Conservation (phyloP, 1,139 yeast species). For the Ogataea hybrid region DNA sequence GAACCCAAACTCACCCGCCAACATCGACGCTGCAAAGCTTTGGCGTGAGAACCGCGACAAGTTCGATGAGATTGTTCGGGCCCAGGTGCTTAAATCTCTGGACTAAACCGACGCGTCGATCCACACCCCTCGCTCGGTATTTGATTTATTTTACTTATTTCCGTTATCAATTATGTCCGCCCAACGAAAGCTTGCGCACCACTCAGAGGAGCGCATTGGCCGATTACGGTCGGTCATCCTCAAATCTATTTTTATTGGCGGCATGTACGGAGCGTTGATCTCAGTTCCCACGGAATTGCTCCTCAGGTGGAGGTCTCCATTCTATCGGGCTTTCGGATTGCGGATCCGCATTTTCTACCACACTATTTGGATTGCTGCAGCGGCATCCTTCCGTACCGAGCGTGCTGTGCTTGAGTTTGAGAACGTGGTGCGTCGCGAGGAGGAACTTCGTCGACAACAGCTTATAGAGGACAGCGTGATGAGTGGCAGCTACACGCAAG, state of each 20-base stretch:
- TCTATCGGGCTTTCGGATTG: conserved; percentile 34
- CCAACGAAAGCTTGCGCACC: conserved; percentile 20
- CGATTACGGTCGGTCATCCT: conserved; percentile 28
- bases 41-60: conserved; percentile 83
- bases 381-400: conserved; percentile 34
- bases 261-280: conserved; percentile 34
- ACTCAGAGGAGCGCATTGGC: conserved; percentile 25
- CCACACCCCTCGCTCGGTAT: background rate
- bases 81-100: conserved; percentile 63
- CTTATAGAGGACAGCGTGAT: conserved; percentile 32
- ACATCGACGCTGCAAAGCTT: conserved; percentile 91
- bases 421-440: conserved; percentile 29
- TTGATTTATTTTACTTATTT: background rate
- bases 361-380: conserved; percentile 35
- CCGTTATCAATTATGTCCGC: conserved; percentile 5
- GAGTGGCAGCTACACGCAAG: conserved; percentile 32
- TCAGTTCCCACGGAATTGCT: conserved; percentile 34
- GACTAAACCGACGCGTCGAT: conserved; percentile 40
- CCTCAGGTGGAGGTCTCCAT: conserved; percentile 34
- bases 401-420: conserved; percentile 33
- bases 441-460: conserved; percentile 29
- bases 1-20: conserved; percentile 94
- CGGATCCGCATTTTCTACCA: conserved; percentile 35
- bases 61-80: conserved; percentile 62
- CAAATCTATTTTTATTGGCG: conserved; percentile 32